A percentile compares a stretch with the other conserved stretches of the same genome.
Evolutionary conservation across 129 eudicot species (phyloP).

Genomic region (Helianthus annuus): DNA sequence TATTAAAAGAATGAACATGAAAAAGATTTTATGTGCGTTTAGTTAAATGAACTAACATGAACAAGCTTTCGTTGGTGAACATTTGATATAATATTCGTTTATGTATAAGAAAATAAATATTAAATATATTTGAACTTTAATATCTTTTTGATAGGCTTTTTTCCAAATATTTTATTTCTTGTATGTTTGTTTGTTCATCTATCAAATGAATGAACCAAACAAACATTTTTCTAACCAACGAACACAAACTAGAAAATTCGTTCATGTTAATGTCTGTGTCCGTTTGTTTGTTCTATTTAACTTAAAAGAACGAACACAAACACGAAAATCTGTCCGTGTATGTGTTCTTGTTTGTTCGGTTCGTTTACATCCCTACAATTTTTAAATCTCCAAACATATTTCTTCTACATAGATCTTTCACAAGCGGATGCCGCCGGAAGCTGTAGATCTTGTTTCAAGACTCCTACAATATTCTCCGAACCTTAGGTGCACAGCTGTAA

Average conservation of each 20-base stretch:
- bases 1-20: neutral
- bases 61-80: neutral
- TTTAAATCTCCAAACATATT: neutral
- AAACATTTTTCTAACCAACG: neutral
- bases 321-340: too few species aligned
- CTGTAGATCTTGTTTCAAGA: slow-evolving; percentile 72
- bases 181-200: too few species aligned
- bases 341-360: neutral
- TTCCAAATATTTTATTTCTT: too few species aligned
- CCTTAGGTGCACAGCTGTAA: slow-evolving; percentile 67
- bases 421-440: slow-evolving; percentile 72
- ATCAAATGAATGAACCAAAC: neutral
- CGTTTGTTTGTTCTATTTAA: too few species aligned
- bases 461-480: slow-evolving; percentile 69
- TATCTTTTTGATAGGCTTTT: too few species aligned
- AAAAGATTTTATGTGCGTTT: neutral
- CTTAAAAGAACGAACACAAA: too few species aligned
- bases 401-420: slow-evolving; percentile 52
- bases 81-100: neutral
- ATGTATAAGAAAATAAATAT: neutral
- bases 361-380: neutral
- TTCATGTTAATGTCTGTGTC: too few species aligned
- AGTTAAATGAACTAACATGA: neutral
- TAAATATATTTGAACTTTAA: too few species aligned
- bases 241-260: neutral